Percentiles rank a stretch among this genome's conserved stretches.
Conservation (phyloP, 2,329 filamentous ascomycete species). For the Sarocladiaceae sp. region DNA sequence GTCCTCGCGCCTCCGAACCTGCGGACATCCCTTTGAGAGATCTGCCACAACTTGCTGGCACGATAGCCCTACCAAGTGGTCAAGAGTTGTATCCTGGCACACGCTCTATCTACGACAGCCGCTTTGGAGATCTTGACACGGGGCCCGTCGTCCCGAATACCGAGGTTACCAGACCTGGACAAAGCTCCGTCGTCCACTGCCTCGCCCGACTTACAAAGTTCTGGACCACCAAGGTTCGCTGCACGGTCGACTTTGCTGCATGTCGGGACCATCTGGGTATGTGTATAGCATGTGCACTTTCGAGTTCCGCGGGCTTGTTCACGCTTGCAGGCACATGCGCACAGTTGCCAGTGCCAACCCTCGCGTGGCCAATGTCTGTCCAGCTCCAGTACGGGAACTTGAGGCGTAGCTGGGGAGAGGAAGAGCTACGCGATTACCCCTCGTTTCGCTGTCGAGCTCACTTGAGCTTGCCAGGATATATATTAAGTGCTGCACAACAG, state of each 20-base stretch:
- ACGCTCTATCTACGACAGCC: neutral
- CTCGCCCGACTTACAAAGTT: neutral
- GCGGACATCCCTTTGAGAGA: neutral
- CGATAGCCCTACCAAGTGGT: neutral
- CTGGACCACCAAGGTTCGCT: neutral
- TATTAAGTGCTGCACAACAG: no score
- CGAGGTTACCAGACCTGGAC: conserved; percentile 3
- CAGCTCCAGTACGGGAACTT: neutral
- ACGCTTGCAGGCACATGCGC: neutral
- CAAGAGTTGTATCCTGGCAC: neutral
- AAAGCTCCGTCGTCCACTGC: neutral
- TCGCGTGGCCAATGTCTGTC: neutral
- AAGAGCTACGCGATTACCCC: neutral
- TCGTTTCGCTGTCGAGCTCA: neutral
- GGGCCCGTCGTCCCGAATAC: conserved; percentile 2
- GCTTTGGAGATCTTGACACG: neutral
- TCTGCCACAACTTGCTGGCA: neutral
- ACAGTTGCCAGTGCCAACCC: neutral
- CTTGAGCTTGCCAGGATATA: conserved; percentile 1
- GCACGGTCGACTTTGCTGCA: conserved; percentile 1
- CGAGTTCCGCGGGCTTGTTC: neutral
- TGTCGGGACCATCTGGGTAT: conserved; percentile 6
- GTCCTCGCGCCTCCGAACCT: neutral
- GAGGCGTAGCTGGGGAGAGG: neutral
- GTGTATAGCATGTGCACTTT: neutral